phyloP scores from a whole-genome alignment of 2,329 filamentous ascomycete species.

The Stromatinia cepivora region DNA sequence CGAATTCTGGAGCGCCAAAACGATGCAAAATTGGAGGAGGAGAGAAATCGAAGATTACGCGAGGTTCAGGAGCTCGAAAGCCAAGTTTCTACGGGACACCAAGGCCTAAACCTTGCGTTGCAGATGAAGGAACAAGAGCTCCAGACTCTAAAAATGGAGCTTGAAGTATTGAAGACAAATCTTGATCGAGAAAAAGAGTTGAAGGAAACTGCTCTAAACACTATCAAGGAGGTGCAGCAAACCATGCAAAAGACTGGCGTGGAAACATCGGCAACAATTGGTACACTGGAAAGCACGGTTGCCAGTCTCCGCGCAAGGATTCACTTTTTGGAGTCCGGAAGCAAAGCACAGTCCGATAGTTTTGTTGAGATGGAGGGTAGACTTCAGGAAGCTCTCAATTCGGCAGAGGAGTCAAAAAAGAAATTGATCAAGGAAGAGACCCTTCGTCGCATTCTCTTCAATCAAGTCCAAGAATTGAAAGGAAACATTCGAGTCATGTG shows the following conservation, averaged over 20 bases:
- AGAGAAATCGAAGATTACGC: slow-evolving; percentile 56
- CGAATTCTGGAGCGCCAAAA: slow-evolving; percentile 39
- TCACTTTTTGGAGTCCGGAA: slow-evolving; percentile 86
- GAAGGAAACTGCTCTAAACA: slow-evolving; percentile 43
- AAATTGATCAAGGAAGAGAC: slow-evolving; percentile 92
- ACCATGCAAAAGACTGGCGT: slow-evolving; percentile 50
- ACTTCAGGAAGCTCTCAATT: slow-evolving; percentile 73
- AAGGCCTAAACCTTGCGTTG: slow-evolving; percentile 38
- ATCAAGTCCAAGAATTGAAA: slow-evolving; percentile 96
- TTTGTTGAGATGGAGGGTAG: slow-evolving; percentile 79
- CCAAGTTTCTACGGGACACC: slow-evolving; percentile 50
- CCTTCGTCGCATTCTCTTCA: slow-evolving; percentile 86
- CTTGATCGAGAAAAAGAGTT: slow-evolving; percentile 62
- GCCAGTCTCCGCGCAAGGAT: slow-evolving; percentile 78
- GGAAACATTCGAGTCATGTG: slow-evolving; percentile 99
- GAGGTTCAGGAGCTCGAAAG: slow-evolving; percentile 66
- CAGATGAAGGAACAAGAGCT: slow-evolving; percentile 54
- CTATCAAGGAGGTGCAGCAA: slow-evolving; percentile 50
- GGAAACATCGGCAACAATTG: slow-evolving; percentile 60
- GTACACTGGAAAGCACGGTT: slow-evolving; percentile 71
- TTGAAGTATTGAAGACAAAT: slow-evolving; percentile 51
- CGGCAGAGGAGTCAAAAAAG: slow-evolving; percentile 69
- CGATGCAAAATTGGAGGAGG: slow-evolving; percentile 61
- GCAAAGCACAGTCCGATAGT: slow-evolving; percentile 82
- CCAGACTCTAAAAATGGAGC: slow-evolving; percentile 49